Conservation (phyloP, 2,329 filamentous ascomycete species). For the Alternaria sp. region DNA sequence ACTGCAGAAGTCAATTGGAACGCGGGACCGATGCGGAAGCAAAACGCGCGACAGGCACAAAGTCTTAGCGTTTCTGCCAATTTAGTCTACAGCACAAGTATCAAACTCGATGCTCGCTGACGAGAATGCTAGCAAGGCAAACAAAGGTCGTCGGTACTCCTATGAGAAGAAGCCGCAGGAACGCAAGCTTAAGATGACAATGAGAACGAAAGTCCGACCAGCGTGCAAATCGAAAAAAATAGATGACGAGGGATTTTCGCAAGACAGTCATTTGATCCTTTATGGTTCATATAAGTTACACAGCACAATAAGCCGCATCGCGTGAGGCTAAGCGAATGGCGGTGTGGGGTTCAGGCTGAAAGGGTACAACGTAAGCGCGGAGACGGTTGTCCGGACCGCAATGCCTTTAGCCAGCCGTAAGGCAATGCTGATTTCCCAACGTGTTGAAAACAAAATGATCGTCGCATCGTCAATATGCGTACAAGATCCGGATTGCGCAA, state of each 20-base stretch:
- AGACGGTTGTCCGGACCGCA: conserved; percentile 47
- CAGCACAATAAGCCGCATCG: conserved; percentile 36
- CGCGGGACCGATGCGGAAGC: conserved; percentile 18
- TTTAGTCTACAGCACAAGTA: conserved; percentile 15
- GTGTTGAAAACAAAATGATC: conserved; percentile 5
- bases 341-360: conserved; percentile 45
- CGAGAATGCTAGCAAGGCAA: conserved; percentile 12
- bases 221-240: conserved; percentile 10
- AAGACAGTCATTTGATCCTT: conserved; percentile 17
- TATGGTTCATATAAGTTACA: conserved; percentile 37
- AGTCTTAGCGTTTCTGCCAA: conserved; percentile 16
- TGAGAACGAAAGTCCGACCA: conserved; percentile 12
- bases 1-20: conserved; percentile 24
- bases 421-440: conserved; percentile 6
- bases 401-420: conserved; percentile 38
- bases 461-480: conserved; percentile 14
- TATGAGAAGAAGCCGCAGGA: conserved; percentile 8
- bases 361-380: conserved; percentile 37
- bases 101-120: conserved; percentile 11
- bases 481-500: conserved; percentile 8
- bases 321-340: conserved; percentile 46
- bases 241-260: conserved; percentile 18
- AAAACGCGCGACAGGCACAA: conserved; percentile 21
- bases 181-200: conserved; percentile 10
- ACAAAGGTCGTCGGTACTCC: conserved; percentile 16